Base-by-base conservation (phyloP, 2,329 filamentous ascomycete species). In the Podosphaera fusca region DNA sequence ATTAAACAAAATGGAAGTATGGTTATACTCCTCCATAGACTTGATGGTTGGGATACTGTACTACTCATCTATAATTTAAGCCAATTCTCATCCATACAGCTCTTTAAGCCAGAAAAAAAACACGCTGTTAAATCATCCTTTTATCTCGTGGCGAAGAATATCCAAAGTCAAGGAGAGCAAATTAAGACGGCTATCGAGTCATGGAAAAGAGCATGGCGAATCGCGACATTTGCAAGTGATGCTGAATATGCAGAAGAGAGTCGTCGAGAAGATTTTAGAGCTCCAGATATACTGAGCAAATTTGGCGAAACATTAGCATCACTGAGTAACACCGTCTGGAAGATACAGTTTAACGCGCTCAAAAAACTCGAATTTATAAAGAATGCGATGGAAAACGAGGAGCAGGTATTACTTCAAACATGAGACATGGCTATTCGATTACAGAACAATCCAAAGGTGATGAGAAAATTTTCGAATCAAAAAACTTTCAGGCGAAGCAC, bases 81-180 rank as follows among this genome's bases (percentile, higher is more conserved):
- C 30, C 59, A 61, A 21, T 66, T 66, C 54, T 52, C 64, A 2
- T 49, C 58, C 1, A 55, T 65, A 4, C 47, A 60, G 29, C 47
- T 62, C 1, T 64, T 64, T 55, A 66, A 66, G 47, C 60, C 64
- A n/a, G 14, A n/a, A 10, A 59, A 36, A 35, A 59, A 59, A 40
- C 64, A 64, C 55, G 57, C 50, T 9, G 60, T 55, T 4, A 58
- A 61, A 35, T 61, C 58, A 5, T 62, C 62, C 6, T 66, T 65
- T 49, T 66, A 66, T 56, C 56, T 66, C 45, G 57, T 66, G 46
- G 64, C 64, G 6, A 63, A 60, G 49, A 49, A 63, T 55, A 55
- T 58, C 35, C 29, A 58, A 12, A 45, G 56, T n/a, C 47, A 56
- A 10, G 29, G n/a, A 30, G 56, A 54, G n/a, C 46, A 30, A 36